Evolutionary conservation across 495 filamentous ascomycete species (phyloP), one percentile per base, ranked within the genome.

Genomic region (Xylaria telfairii): DNA sequence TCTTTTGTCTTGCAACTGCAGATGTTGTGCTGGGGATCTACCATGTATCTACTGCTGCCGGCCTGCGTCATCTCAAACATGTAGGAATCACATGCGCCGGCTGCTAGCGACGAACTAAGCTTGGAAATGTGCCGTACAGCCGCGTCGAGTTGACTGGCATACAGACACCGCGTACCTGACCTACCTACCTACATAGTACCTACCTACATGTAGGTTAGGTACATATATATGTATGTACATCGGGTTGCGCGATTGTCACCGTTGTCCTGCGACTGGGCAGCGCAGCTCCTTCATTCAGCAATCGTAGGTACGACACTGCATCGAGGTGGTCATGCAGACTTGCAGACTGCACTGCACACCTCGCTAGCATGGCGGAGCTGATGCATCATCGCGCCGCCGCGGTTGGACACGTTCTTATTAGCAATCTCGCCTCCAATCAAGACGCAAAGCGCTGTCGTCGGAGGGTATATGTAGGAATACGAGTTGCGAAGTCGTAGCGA

Each of bases 401-500:
- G n/a, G n/a, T n/a, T 44, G 47, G 34, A 12, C 37, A 64, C 41
- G 39, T 34, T 44, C 41, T 1, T 46, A 24, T 28, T 41, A 13
- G 13, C 57, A 24, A 7, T n/a, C 57, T 26, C 17, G 30, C n/a
- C 34, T 46, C 60, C 15, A 46, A 42, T 32, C 60, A 44, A 46
- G 21, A 21, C 17, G 37, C 28, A 37, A 7, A 4, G 10, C 28
- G 28, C 47, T 21, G 32, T 21, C 9, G 66, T 68, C 47, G 66
- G 37, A 60, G 66, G 53, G 39, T 53, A 46, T 10, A 2, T 13
- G 15, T 37, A 47, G 24, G 32, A 68, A 68, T 68, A 68, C 66
- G 66, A 68, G 66, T 49, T 47, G 39, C 41, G 39, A 46, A 34
- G 9, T 54, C n/a, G 53, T 41, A 37, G 59, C 59, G 37, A 42